A percentile compares a stretch with the other conserved stretches of the same genome.
phyloP scores from a whole-genome alignment of 768 basidiomycete genomes.

The Pulveroboletus sp. region DNA sequence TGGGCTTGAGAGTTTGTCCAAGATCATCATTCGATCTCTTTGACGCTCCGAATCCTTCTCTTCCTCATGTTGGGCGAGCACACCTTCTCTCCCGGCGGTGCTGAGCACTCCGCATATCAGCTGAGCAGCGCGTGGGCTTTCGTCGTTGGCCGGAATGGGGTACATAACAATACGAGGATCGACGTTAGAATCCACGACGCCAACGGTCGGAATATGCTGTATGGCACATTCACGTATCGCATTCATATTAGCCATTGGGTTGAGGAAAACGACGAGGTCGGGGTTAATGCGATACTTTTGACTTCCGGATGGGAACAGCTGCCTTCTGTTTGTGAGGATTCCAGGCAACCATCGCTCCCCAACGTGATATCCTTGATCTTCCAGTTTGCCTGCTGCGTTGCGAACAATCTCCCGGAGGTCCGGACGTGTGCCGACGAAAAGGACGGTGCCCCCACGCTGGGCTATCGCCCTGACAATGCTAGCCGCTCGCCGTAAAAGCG shows the following conservation, averaged over 20 bases:
- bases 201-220: conserved; percentile 89
- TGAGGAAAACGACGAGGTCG: conserved; percentile 87
- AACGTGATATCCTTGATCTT: conserved; percentile 76
- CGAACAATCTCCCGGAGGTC: conserved; percentile 71
- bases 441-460: conserved; percentile 72
- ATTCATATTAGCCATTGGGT: conserved; percentile 78
- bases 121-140: conserved; percentile 86
- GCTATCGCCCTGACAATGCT: conserved; percentile 81
- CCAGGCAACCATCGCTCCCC: conserved; percentile 92
- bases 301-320: conserved; percentile 63
- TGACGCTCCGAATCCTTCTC: conserved; percentile 21
- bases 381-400: conserved; percentile 76
- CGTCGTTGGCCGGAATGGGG: conserved; percentile 98
- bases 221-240: conserved; percentile 90
- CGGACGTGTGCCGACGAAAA: conserved; percentile 87
- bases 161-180: conserved; percentile 98
- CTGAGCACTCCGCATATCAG: conserved; percentile 86
- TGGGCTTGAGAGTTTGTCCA: conserved; percentile 21
- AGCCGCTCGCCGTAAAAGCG: conserved; percentile 86
- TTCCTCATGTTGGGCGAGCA: conserved; percentile 39
- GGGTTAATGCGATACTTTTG: conserved; percentile 59
- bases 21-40: conserved; percentile 23
- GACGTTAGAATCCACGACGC: conserved; percentile 89
- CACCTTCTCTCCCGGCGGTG: conserved; percentile 78
- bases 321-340: conserved; percentile 82